These are phyloP conservation scores for Arachnomyces sp. DNA, from an alignment of 2,329 filamentous ascomycete genomes.

Conservation along the genomic window DNA sequence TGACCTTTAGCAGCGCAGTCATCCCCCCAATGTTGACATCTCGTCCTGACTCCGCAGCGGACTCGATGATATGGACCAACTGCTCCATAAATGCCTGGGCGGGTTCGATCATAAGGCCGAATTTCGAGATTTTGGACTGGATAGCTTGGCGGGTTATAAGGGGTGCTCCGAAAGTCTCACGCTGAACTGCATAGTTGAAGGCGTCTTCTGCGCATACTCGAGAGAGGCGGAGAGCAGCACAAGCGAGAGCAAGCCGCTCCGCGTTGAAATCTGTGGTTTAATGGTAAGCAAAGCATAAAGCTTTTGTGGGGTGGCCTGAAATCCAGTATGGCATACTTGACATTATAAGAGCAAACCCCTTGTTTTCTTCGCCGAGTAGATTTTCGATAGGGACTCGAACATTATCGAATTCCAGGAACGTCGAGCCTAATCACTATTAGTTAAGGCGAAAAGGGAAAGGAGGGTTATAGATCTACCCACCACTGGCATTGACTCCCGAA, in stretches of 20 bases:
- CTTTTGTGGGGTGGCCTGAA: slow-evolving; percentile 3
- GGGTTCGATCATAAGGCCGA: slow-evolving; percentile 54
- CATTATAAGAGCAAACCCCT: slow-evolving; percentile 67
- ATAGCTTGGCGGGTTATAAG: slow-evolving; percentile 55
- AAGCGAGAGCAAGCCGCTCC: slow-evolving; percentile 60
- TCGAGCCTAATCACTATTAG: slow-evolving; percentile 30
- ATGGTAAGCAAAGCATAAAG: slow-evolving; percentile 30
- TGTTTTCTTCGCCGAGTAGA: slow-evolving; percentile 60
- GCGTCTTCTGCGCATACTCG: slow-evolving; percentile 54
- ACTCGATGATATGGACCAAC: slow-evolving; percentile 48
- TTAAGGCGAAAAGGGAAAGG: too few species aligned
- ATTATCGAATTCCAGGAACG: slow-evolving; percentile 64
- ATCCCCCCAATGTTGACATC: slow-evolving; percentile 43
- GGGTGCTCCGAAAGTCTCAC: slow-evolving; percentile 56
- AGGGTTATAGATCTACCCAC: slow-evolving; percentile 17
- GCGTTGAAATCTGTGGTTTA: slow-evolving; percentile 63
- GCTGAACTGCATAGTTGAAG: slow-evolving; percentile 56
- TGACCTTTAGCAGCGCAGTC: slow-evolving; percentile 47
- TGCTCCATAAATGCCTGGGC: slow-evolving; percentile 58
- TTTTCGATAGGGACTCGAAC: slow-evolving; percentile 64
- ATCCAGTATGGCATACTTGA: slow-evolving; percentile 39
- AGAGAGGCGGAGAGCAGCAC: slow-evolving; percentile 55
- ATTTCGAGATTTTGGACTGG: slow-evolving; percentile 51
- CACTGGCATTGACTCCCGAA: slow-evolving; percentile 59
- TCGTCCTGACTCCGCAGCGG: slow-evolving; percentile 33